Base-by-base conservation (phyloP, 495 filamentous ascomycete genomes). In the Penicillium angulare region DNA sequence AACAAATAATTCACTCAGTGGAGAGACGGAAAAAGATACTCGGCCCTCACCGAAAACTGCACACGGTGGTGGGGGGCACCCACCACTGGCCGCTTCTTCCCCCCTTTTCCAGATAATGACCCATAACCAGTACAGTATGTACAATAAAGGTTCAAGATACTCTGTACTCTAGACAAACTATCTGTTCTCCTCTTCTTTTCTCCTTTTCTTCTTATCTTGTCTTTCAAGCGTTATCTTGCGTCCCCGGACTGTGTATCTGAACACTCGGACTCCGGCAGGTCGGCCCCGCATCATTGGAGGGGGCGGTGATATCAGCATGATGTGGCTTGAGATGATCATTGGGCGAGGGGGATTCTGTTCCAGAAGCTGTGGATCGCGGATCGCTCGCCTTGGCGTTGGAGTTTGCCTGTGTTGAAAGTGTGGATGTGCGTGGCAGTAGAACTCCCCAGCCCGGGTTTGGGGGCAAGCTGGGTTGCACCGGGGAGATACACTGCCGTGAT, bases 321-420 rank as follows among this genome's bases (percentile, higher is more conserved):
- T 57, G 56, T 38, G 27, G 46, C 38, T 56, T 5, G 13, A 2
- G 27, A 12, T 12, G 40, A 1, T 57, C 18, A 68, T 67, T 69
- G 69, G 63, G 9, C 20, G 4, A 50, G 43, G 26, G 36, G 41
- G 24, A 22, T 18, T 51, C 53, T 60, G 48, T 73, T 73, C 69
- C 66, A 71, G 69, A 73, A 73, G 67, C 49, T 73, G 67, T 71
- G 69, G 69, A 68, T 60, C 57, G 59, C 43, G 49, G 69, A 72
- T 73, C 67, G 39, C 53, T 62, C 52, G 61, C 46, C 66, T 72
- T 69, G 68, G 68, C 66, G 61, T 56, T 63, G 59, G 59, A 53
- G 59, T 45, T n/a, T 64, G 56, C 57, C 57, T 65, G 57, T 26
- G 5, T 2, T n/a, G 58, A 54, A 33, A n/a, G 20, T 2, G 22